Percentiles rank a stretch among this genome's conserved stretches.
Evolutionary conservation across 192 early-diverging fungal genomes (phyloP).

Genomic region (Gigaspora rosea): DNA sequence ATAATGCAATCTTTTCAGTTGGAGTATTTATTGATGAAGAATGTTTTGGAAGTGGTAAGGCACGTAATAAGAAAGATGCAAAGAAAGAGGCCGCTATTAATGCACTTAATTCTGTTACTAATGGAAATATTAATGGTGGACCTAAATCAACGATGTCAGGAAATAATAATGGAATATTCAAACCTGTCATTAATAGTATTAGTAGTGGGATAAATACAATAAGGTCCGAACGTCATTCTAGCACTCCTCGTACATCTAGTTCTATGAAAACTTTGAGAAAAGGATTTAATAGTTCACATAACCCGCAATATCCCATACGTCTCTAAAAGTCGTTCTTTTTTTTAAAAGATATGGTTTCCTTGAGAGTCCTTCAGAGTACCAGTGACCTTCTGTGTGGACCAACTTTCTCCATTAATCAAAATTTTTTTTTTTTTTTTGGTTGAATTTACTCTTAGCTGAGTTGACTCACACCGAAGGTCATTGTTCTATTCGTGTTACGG

Average conservation of each 20-base stretch:
- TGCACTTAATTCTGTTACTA: conserved; percentile 9
- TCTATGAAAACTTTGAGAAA: too few relatives aligned
- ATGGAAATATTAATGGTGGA: not conserved
- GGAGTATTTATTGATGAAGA: conserved; percentile 18
- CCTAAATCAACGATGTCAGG: not conserved
- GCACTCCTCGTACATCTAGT: not conserved
- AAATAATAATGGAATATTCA: not conserved
- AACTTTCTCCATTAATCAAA: not conserved
- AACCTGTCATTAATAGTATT: too few relatives aligned
- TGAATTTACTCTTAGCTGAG: not conserved
- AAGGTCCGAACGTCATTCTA: too few relatives aligned
- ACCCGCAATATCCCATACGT: not conserved
- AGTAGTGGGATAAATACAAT: too few relatives aligned
- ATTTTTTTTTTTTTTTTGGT: not conserved
- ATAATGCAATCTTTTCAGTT: conserved; percentile 29
- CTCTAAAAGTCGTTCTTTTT: not conserved
- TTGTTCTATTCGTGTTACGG: conserved; percentile 1
- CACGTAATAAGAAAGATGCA: conserved; percentile 32
- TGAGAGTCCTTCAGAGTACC: conserved; percentile 10
- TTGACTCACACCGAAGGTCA: conserved; percentile 37
- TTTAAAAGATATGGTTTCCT: not conserved
- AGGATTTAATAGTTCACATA: not conserved
- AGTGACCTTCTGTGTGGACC: conserved; percentile 34
- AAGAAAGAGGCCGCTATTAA: conserved; percentile 32
- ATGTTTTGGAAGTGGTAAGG: conserved; percentile 9